Base-by-base conservation (phyloP, 805 yeast species). In the Aciculoconidium aculeatum region DNA sequence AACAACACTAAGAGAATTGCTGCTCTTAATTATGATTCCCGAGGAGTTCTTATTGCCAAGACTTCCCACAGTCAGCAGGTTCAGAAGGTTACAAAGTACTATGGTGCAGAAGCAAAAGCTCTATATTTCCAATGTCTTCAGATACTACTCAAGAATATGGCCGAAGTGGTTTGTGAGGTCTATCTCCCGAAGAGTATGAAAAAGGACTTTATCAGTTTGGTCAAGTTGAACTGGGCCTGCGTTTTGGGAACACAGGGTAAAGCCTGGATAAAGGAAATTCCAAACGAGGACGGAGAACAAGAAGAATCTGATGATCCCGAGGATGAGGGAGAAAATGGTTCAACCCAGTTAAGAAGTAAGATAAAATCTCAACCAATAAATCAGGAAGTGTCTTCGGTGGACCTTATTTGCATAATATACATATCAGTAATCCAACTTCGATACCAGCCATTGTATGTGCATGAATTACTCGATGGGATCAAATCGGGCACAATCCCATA, bases 1-100 rank as follows among this genome's bases (percentile, higher is more conserved):
- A n/a, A n/a, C n/a, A 58, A 63, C 8, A 75, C 85, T 4, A 65
- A 73, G 44, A 61, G 84, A 33, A 47, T 80, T 15, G 73, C 70
- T 28, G 56, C 75, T 10, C 41, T 40, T 15, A 19, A 21, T 4
- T 13, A 34, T 11, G 44, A 40, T 15, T 37, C 23, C n/a, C 12
- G 32, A 14, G 44, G 44, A 3, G 23, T 28, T 21, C 23, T 34
- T 13, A 12, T 22, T 11, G 23, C 31, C 8, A 23, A 32, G 7
- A 22, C 14, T 4, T 23, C 35, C 6, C 31, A 32, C 7, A 23
- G 25, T 15, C 22, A 23, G 21, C 25, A 17, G 8, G 9, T 16
- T 7, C 3, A 25, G 4, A 11, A 21, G n/a, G 15, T 9, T 10
- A 9, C 30, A 9, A 31, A 26, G 14, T 40, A 66, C 11, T 71